Evolutionary conservation across 768 basidiomycete genomes (phyloP).

Genomic region (Hericium rajendrae): DNA sequence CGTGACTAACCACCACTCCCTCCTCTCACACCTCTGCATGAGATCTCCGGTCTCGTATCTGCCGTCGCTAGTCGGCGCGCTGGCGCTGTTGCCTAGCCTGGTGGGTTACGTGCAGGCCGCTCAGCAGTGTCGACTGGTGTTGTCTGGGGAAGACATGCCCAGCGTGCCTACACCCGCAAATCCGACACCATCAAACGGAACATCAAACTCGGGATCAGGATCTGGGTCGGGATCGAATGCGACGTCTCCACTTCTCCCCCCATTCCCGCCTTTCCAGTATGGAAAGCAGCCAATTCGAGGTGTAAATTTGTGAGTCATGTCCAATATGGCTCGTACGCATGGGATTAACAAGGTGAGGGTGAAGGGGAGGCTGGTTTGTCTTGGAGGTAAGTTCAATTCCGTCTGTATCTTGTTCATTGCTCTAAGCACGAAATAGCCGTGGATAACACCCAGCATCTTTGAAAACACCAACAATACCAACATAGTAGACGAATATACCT

Average conservation of each 20-base stretch:
- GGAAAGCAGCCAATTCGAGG: conserved; percentile 39
- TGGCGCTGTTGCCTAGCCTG: background rate
- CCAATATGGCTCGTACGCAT: background rate
- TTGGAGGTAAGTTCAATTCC: conserved; percentile 33
- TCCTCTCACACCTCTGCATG: background rate
- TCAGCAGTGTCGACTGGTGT: conserved; percentile 19
- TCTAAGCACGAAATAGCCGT: conserved; percentile 35
- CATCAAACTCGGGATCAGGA: background rate
- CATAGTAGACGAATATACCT: conserved; percentile 55
- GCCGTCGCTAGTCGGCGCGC: background rate
- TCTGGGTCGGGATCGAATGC: conserved; percentile 3
- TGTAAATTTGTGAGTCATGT: conserved; percentile 48
- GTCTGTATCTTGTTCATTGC: background rate
- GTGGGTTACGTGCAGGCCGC: conserved; percentile 4
- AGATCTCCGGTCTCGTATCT: background rate
- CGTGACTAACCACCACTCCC: background rate
- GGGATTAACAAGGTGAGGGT: background rate
- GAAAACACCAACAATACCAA: conserved; percentile 45
- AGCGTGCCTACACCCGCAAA: background rate
- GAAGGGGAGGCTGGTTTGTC: conserved; percentile 55
- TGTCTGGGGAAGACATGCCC: background rate
- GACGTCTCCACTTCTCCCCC: conserved; percentile 16
- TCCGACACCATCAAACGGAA: background rate
- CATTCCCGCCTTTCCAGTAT: conserved; percentile 30
- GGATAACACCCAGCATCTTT: conserved; percentile 74